phyloP scores from a whole-genome alignment of 2,329 filamentous ascomycete species.

The Colletotrichum camelliae region DNA sequence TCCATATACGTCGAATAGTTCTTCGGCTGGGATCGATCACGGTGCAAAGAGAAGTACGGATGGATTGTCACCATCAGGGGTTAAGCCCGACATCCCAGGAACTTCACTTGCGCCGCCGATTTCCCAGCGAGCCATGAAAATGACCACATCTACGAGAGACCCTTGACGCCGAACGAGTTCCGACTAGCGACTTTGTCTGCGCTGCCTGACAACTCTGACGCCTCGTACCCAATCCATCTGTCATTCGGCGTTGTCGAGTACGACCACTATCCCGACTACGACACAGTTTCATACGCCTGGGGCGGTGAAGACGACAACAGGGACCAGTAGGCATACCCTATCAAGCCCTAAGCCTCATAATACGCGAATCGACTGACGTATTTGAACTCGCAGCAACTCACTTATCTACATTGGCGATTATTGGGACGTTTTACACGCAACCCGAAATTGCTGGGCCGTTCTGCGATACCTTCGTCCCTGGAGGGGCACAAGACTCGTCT shows the following conservation, averaged over 20 bases:
- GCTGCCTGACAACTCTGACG: fast-evolving
- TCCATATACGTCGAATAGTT: not conserved
- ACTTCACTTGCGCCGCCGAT: not conserved
- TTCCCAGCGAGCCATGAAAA: not conserved
- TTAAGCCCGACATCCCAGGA: not conserved
- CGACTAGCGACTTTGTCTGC: not conserved
- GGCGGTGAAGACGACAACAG: not conserved
- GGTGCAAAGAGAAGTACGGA: not conserved
- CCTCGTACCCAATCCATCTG: not conserved
- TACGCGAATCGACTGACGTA: not conserved
- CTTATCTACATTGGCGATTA: not conserved
- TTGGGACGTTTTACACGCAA: not conserved
- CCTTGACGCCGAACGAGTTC: not conserved
- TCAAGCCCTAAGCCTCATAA: not conserved
- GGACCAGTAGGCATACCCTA: not conserved
- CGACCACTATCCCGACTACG: not conserved
- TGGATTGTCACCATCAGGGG: too few species aligned
- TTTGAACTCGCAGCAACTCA: not conserved
- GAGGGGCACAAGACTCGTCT: not conserved
- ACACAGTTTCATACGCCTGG: not conserved
- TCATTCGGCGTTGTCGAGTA: not conserved
- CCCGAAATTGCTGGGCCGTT: not conserved
- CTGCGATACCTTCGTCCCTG: not conserved
- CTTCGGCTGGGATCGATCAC: not conserved
- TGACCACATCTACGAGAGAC: not conserved